A percentile compares a stretch with the other conserved stretches of the same genome.
Conservation (phyloP, 768 basidiomycete genomes). For the Naganishia kalamii region DNA sequence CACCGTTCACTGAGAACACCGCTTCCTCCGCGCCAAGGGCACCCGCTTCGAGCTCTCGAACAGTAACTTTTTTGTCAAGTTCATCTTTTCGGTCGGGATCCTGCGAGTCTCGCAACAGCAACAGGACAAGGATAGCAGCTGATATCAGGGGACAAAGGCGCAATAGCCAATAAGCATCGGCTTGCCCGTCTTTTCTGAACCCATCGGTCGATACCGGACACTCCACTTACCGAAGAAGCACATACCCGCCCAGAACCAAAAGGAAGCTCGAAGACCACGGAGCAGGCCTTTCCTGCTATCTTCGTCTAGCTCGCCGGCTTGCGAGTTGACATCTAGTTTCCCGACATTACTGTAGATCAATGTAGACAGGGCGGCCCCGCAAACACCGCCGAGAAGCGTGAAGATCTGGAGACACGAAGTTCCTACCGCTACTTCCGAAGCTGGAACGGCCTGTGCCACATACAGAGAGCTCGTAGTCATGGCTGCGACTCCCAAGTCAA, state of each 20-base stretch:
- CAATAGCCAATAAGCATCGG: background rate
- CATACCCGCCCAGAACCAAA: constrained; percentile 5
- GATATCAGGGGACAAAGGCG: background rate
- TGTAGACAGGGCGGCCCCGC: background rate
- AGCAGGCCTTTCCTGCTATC: background rate
- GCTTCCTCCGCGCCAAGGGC: no score
- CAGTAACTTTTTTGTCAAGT: no score
- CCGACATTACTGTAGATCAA: background rate
- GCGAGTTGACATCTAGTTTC: background rate
- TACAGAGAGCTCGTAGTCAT: background rate
- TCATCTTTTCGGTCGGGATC: no score
- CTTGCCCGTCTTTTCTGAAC: no score
- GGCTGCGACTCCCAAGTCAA: background rate
- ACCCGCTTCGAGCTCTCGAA: no score
- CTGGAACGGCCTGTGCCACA: background rate
- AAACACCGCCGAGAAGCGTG: background rate
- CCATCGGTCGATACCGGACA: no score
- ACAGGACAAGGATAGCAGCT: background rate
- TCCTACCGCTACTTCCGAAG: background rate
- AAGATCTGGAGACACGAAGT: background rate
- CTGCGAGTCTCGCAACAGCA: background rate
- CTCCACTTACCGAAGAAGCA: background rate
- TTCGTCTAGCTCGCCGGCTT: background rate
- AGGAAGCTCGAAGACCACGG: background rate
- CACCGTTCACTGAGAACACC: no score